Conservation (phyloP, 768 basidiomycete species). For the Hygrocybe coccinea region DNA sequence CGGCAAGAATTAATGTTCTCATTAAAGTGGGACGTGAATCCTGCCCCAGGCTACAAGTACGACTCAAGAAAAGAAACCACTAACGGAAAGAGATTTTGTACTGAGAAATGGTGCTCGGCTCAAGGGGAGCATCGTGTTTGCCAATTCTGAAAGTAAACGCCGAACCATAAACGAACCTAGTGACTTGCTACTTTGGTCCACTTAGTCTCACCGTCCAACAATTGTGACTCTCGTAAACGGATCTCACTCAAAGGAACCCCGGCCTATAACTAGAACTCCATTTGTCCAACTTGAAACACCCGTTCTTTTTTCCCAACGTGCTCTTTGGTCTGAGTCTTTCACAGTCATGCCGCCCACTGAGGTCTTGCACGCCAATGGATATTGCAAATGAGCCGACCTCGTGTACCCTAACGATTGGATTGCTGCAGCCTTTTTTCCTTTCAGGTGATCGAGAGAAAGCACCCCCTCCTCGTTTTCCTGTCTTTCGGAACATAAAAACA, state of each 20-base stretch:
- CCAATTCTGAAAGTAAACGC: conserved; percentile 2
- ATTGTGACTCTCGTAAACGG: neutral
- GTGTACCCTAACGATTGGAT: conserved; percentile 30
- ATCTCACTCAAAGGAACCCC: conserved; percentile 11
- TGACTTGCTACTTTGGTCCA: conserved; percentile 7
- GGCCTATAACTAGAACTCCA: neutral
- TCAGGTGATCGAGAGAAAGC: conserved; percentile 25
- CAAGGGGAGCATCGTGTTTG: neutral
- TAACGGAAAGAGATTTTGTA: neutral
- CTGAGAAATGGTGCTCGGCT: neutral
- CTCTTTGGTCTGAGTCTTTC: neutral
- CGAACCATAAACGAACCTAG: conserved; percentile 1
- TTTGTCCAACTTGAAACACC: neutral
- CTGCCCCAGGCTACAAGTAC: too few species aligned
- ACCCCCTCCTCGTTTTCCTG: conserved; percentile 40
- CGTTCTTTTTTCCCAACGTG: neutral
- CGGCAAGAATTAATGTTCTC: too few species aligned
- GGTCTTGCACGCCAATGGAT: neutral
- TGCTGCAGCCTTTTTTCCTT: conserved; percentile 21
- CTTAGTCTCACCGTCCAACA: conserved; percentile 5
- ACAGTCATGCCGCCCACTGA: neutral
- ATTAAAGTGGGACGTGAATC: too few species aligned
- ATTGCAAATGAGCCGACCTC: conserved; percentile 33
- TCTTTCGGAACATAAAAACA: conserved; percentile 14
- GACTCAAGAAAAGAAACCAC: too few species aligned